phyloP scores from a whole-genome alignment of 768 basidiomycete species.

The Calocera viscosa region DNA sequence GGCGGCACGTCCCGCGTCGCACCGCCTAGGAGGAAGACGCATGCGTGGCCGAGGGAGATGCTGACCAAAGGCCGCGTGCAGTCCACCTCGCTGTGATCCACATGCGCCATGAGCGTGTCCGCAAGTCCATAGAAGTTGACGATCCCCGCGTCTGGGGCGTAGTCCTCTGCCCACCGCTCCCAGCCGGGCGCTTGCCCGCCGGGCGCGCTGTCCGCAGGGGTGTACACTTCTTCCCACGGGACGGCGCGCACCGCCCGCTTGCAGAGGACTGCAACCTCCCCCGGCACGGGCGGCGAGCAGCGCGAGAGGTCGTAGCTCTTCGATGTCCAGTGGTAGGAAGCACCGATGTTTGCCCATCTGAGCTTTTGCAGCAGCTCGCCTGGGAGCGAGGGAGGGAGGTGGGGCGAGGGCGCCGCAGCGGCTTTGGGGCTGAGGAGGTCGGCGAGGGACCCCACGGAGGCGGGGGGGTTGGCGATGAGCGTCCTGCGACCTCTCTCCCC shows the following conservation, averaged over 20 bases:
- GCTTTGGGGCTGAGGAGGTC: slow-evolving; percentile 46
- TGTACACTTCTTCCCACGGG: slow-evolving; percentile 58
- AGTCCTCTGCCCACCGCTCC: slow-evolving; percentile 62
- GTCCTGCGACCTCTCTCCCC: slow-evolving; percentile 11
- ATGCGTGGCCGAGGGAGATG: slow-evolving; percentile 81
- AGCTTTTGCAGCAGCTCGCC: slow-evolving; percentile 59
- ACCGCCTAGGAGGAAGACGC: slow-evolving; percentile 82
- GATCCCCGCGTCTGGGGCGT: slow-evolving; percentile 92
- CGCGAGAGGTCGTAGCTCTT: slow-evolving; percentile 87
- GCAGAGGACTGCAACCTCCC: slow-evolving; percentile 46
- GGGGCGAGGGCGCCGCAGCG: slow-evolving; percentile 51
- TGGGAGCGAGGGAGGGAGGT: slow-evolving; percentile 37
- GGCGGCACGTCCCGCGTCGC: slow-evolving; percentile 65
- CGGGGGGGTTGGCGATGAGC: slow-evolving; percentile 62
- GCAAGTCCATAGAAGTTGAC: slow-evolving; percentile 85
- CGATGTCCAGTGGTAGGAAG: slow-evolving; percentile 93
- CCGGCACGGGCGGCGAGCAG: slow-evolving; percentile 50
- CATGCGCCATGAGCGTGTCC: slow-evolving; percentile 93
- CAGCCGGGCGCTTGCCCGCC: slow-evolving; percentile 47
- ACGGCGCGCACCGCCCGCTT: slow-evolving; percentile 47
- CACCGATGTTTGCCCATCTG: slow-evolving; percentile 92
- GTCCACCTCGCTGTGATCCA: slow-evolving; percentile 93
- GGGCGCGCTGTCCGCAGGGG: slow-evolving; percentile 34
- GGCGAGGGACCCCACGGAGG: slow-evolving; percentile 42
- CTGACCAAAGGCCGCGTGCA: slow-evolving; percentile 86